Percentiles rank a stretch among this genome's conserved stretches.
phyloP scores from a whole-genome alignment of 2,329 filamentous ascomycete species.

The Hymenoscyphus fructigenus region DNA sequence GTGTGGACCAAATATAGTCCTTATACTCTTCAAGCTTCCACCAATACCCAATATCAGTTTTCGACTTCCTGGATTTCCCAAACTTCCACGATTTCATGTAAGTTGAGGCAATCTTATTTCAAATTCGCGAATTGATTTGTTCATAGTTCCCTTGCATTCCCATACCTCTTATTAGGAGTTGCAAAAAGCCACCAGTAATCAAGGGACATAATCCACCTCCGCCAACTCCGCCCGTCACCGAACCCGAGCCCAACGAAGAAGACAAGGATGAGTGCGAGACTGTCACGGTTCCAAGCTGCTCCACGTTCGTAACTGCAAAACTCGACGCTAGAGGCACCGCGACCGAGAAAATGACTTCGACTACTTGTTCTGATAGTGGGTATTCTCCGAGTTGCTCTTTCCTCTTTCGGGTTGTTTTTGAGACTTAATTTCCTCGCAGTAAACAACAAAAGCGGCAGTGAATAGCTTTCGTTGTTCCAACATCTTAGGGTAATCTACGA shows the following conservation, averaged over 20 bases:
- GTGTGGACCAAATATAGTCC: neutral
- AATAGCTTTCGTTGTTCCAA: too few species aligned
- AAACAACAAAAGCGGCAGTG: too few species aligned
- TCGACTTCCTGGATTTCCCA: slow-evolving; percentile 6
- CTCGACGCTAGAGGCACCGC: neutral
- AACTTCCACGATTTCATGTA: slow-evolving; percentile 7
- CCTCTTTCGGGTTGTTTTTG: too few species aligned
- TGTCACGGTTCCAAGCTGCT: slow-evolving; percentile 1
- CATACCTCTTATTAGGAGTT: slow-evolving; percentile 7
- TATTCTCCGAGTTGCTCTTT: too few species aligned
- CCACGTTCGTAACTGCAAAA: slow-evolving; percentile 3
- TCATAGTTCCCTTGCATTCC: slow-evolving; percentile 5
- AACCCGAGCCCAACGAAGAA: slow-evolving; percentile 5
- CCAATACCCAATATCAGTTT: slow-evolving; percentile 8
- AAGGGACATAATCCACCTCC: neutral
- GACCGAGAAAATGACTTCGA: neutral
- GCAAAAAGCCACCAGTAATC: slow-evolving; percentile 4
- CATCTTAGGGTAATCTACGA: too few species aligned
- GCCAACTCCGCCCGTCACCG: neutral
- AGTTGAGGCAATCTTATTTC: neutral
- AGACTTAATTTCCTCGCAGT: too few species aligned
- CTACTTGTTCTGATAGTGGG: slow-evolving; percentile 2
- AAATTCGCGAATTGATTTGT: neutral
- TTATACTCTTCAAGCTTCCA: slow-evolving; percentile 5
- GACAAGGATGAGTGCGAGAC: slow-evolving; percentile 6